These are phyloP conservation scores for Penicillium sp. DNA, from an alignment of 2,329 filamentous ascomycete species.

Conservation along the genomic window DNA sequence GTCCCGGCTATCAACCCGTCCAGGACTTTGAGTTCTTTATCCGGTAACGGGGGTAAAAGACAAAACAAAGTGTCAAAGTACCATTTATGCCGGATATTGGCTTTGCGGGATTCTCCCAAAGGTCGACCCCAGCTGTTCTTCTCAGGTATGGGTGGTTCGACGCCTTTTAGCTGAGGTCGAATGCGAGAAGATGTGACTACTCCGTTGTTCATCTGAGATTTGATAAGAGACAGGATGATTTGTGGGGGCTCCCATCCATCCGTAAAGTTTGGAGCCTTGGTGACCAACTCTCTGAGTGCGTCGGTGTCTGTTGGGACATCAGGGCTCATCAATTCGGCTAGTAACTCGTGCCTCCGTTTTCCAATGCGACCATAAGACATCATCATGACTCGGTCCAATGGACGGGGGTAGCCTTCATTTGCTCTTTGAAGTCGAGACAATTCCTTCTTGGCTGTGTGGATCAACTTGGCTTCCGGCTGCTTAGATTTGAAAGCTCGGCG, in stretches of 20 bases:
- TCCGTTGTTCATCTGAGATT: constrained; percentile 35
- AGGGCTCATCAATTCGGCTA: constrained; percentile 36
- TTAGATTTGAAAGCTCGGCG: constrained; percentile 16
- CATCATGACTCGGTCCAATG: constrained; percentile 54
- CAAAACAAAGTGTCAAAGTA: constrained; percentile 32
- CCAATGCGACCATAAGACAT: constrained; percentile 61
- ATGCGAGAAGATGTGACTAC: constrained; percentile 24
- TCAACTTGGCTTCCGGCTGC: constrained; percentile 20
- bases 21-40: constrained; percentile 29
- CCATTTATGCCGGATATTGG: constrained; percentile 41
- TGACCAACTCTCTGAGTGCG: constrained; percentile 20
- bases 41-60: constrained; percentile 42
- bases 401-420: constrained; percentile 55
- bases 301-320: constrained; percentile 21
- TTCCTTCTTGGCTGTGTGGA: constrained; percentile 31
- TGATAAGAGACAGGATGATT: constrained; percentile 33
- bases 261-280: constrained; percentile 18
- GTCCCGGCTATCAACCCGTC: neutral
- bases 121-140: constrained; percentile 39
- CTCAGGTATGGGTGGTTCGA: constrained; percentile 34
- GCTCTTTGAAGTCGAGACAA: constrained; percentile 52
- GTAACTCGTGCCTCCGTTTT: constrained; percentile 51
- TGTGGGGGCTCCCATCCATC: constrained; percentile 39
- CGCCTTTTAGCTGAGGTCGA: constrained; percentile 24
- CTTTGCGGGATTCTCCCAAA: constrained; percentile 29